Conservation (phyloP, 2,329 filamentous ascomycete genomes). For the Penicillium sp. region DNA sequence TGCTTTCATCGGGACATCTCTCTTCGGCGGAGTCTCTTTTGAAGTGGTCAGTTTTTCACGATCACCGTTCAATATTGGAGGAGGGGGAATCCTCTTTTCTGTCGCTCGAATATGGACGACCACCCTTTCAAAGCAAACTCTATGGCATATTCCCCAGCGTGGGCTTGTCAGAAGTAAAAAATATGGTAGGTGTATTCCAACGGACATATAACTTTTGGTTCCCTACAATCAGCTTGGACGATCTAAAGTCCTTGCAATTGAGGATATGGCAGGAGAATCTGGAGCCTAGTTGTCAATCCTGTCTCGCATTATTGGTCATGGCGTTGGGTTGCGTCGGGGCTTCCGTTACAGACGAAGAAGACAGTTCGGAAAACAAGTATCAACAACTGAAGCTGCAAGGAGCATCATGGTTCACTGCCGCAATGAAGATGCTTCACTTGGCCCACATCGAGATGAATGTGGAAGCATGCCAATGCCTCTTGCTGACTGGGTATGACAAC, state of each 20-base stretch:
- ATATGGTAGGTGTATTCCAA: conserved; percentile 5
- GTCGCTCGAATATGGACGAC: conserved; percentile 1
- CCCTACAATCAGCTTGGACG: conserved; percentile 8
- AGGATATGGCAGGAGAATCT: conserved; percentile 6
- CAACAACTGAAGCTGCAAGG: conserved; percentile 4
- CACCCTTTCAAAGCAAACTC: neutral
- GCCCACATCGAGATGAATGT: conserved; percentile 12
- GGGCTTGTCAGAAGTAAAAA: conserved; percentile 7
- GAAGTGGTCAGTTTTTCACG: conserved; percentile 8
- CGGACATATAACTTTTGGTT: conserved; percentile 13
- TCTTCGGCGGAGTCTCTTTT: conserved; percentile 10
- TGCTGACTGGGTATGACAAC: conserved; percentile 6
- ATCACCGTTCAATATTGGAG: conserved; percentile 1
- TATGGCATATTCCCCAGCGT: conserved; percentile 7
- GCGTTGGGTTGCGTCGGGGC: conserved; percentile 11
- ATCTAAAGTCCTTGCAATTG: conserved; percentile 1
- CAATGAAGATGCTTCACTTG: conserved; percentile 13
- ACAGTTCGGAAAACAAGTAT: neutral
- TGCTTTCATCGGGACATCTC: conserved; percentile 10
- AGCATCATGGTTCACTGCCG: conserved; percentile 9
- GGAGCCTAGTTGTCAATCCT: conserved; percentile 8
- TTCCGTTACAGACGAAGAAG: conserved; percentile 2
- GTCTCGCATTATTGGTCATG: conserved; percentile 11
- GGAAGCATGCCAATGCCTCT: conserved; percentile 10
- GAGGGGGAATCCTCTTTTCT: conserved; percentile 4